phyloP scores from a whole-genome alignment of 352 stramenopile species.

The Phytophthora hybrid region DNA sequence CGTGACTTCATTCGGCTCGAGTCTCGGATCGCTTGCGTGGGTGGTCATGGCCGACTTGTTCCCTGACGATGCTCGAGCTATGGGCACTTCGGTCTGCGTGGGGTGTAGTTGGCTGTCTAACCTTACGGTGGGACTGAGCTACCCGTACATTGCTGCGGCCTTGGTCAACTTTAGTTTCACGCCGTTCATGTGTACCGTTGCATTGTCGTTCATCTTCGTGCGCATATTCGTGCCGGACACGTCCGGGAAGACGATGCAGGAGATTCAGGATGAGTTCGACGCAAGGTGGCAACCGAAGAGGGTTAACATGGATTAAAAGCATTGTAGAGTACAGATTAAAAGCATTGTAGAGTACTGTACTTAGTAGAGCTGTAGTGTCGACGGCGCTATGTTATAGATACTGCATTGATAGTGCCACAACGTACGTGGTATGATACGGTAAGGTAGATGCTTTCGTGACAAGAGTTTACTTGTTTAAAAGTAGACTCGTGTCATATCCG shows the following conservation, averaged over 20 bases:
- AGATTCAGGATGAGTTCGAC: slow-evolving; percentile 12
- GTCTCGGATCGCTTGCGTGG: slow-evolving; percentile 56
- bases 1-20: slow-evolving; percentile 47
- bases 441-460: no score
- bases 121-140: slow-evolving; percentile 54
- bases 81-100: slow-evolving; percentile 48
- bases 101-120: slow-evolving; percentile 56
- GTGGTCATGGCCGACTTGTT: slow-evolving; percentile 59
- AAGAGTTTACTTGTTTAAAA: no score
- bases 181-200: slow-evolving; percentile 21
- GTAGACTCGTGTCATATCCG: no score
- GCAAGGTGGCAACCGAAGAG: not conserved
- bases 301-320: not conserved
- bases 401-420: no score
- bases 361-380: not conserved
- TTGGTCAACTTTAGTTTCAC: slow-evolving; percentile 30
- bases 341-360: not conserved
- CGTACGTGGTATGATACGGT: no score
- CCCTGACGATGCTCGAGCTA: slow-evolving; percentile 51
- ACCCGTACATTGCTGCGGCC: slow-evolving; percentile 53
- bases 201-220: slow-evolving; percentile 19
- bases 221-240: slow-evolving; percentile 13
- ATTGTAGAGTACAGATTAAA: not conserved
- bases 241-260: slow-evolving; percentile 23
- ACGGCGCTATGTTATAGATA: no score